These are phyloP conservation scores for Colletotrichum sp. DNA, from an alignment of 2,329 filamentous ascomycete species.

Conservation along the genomic window DNA sequence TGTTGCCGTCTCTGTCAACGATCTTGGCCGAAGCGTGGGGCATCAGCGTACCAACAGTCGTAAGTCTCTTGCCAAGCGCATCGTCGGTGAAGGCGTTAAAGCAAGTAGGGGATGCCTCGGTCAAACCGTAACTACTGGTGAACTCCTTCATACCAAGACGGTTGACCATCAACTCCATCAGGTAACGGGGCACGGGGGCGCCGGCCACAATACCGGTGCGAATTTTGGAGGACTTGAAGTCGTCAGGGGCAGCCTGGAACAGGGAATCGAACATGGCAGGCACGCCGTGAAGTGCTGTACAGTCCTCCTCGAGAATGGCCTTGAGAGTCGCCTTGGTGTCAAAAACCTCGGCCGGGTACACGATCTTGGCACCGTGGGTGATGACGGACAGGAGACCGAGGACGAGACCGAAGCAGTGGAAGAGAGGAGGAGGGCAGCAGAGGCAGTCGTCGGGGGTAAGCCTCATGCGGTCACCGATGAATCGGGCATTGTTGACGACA, in stretches of 20 bases:
- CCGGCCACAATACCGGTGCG: conserved; percentile 82
- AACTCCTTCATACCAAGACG: conserved; percentile 80
- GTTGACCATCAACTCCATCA: conserved; percentile 76
- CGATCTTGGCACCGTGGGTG: conserved; percentile 77
- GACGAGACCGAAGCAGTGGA: conserved; percentile 86
- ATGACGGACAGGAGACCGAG: conserved; percentile 75
- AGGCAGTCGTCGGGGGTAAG: conserved; percentile 70
- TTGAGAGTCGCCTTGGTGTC: conserved; percentile 69
- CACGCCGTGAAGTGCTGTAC: conserved; percentile 80
- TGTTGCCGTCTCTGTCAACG: conserved; percentile 68
- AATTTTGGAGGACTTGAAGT: conserved; percentile 56
- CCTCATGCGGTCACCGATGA: conserved; percentile 77
- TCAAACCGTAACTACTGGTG: conserved; percentile 73
- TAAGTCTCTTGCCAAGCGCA: conserved; percentile 67
- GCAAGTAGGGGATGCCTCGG: conserved; percentile 79
- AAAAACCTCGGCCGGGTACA: conserved; percentile 79
- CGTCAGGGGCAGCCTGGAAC: conserved; percentile 48
- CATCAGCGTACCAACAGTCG: conserved; percentile 77
- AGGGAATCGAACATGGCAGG: conserved; percentile 83
- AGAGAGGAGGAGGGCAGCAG: conserved; percentile 83
- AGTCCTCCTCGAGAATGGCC: conserved; percentile 69
- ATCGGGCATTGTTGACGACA: conserved; percentile 69
- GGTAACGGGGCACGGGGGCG: conserved; percentile 74
- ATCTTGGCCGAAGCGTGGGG: conserved; percentile 81
- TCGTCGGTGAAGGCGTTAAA: conserved; percentile 83